Evolutionary conservation across 169 alveolate genomes (phyloP).

Genomic region (Theileria equi): DNA sequence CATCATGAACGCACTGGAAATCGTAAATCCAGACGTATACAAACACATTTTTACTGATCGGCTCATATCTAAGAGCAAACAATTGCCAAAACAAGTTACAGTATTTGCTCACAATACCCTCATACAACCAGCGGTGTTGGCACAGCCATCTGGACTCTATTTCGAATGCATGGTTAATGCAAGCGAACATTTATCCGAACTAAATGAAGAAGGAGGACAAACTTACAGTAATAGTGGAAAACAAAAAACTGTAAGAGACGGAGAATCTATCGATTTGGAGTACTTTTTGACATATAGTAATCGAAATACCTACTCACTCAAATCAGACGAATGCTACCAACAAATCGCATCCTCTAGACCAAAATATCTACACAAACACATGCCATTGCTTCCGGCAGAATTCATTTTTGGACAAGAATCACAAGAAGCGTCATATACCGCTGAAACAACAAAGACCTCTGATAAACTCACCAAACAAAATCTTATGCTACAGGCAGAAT

Average conservation of each 20-base stretch:
- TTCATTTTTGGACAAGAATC: slow-evolving; percentile 10
- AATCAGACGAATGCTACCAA: slow-evolving; percentile 59
- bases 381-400: slow-evolving; percentile 61
- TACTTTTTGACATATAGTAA: slow-evolving; percentile 22
- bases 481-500: slow-evolving; percentile 52
- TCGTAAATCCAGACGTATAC: slow-evolving; percentile 31
- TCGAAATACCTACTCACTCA: slow-evolving; percentile 50
- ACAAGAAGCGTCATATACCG: slow-evolving; percentile 4
- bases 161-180: slow-evolving; percentile 63
- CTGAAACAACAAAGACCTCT: slow-evolving; percentile 17
- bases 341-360: slow-evolving; percentile 52
- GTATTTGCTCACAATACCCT: slow-evolving; percentile 33
- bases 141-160: slow-evolving; percentile 57
- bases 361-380: slow-evolving; percentile 55
- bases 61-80: slow-evolving; percentile 41
- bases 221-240: slow-evolving; percentile 1
- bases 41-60: slow-evolving; percentile 46
- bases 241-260: slow-evolving; percentile 5
- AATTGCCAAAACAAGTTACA: slow-evolving; percentile 42
- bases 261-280: slow-evolving; percentile 33
- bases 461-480: slow-evolving; percentile 46
- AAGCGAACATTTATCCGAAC: slow-evolving; percentile 38
- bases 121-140: slow-evolving; percentile 47
- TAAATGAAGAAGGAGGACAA: slow-evolving; percentile 11
- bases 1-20: slow-evolving; percentile 48